phyloP scores from a whole-genome alignment of 108 stramenopile genomes.

The Nitzschia putrida region DNA sequence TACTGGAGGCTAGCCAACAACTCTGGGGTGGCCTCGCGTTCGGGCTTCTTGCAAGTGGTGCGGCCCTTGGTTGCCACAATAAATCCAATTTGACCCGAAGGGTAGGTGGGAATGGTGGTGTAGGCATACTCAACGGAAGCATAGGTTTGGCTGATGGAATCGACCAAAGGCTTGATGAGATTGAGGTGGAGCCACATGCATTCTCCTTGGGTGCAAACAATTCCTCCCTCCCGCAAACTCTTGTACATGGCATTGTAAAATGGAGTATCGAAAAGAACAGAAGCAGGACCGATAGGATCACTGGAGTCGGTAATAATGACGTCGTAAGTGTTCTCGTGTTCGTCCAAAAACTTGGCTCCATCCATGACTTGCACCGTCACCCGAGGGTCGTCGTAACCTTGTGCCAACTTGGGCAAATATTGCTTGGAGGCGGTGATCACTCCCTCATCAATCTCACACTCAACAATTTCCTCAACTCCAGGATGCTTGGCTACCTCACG shows the following conservation, averaged over 20 bases:
- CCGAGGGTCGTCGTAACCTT: constrained; percentile 90
- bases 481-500: constrained; percentile 80
- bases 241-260: constrained; percentile 91
- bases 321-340: constrained; percentile 78
- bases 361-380: constrained; percentile 88
- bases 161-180: constrained; percentile 84
- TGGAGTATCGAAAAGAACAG: constrained; percentile 92
- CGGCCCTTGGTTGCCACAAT: constrained; percentile 83
- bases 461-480: constrained; percentile 84
- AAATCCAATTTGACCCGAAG: constrained; percentile 98
- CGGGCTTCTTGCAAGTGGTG: constrained; percentile 56
- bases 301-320: constrained; percentile 90
- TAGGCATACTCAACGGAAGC: constrained; percentile 93
- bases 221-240: constrained; percentile 88
- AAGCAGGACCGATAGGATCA: constrained; percentile 93
- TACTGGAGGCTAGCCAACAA: constrained; percentile 74
- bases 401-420: constrained; percentile 81
- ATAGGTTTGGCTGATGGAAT: constrained; percentile 68
- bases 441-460: constrained; percentile 95
- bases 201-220: constrained; percentile 97
- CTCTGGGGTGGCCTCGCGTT: constrained; percentile 42
- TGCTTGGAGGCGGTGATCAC: constrained; percentile 84
- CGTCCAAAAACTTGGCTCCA: constrained; percentile 84
- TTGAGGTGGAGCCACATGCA: constrained; percentile 95
- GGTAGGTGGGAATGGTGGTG: constrained; percentile 98